Conservation (phyloP, 441 rosid genomes). For the Eutrema salsugineum region DNA sequence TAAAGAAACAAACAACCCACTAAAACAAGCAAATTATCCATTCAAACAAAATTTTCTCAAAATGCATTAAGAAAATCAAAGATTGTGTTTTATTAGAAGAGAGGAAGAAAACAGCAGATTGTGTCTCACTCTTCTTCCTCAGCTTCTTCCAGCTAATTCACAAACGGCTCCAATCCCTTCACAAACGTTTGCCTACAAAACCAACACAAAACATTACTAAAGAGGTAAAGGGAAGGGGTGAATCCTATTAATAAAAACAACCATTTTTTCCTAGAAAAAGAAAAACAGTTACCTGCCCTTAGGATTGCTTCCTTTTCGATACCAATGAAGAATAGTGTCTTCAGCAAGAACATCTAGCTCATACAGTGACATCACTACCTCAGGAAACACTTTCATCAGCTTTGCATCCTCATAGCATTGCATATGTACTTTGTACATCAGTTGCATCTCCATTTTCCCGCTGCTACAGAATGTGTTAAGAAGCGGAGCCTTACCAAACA, state of each 20-base stretch:
- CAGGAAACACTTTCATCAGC: slow-evolving; percentile 97
- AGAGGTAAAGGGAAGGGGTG: slow-evolving; percentile 50
- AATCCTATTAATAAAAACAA: slow-evolving; percentile 38
- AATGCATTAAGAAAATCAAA: neutral
- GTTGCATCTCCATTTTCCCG: slow-evolving; percentile 89
- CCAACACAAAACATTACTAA: neutral
- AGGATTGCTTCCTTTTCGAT: slow-evolving; percentile 77
- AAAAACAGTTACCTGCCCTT: slow-evolving; percentile 74
- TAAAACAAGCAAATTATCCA: neutral
- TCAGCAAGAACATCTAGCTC: slow-evolving; percentile 97
- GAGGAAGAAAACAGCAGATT: neutral
- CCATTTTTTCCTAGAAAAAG: neutral
- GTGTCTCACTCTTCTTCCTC: slow-evolving; percentile 77
- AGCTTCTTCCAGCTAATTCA: slow-evolving; percentile 97
- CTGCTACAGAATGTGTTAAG: slow-evolving; percentile 80
- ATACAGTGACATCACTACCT: slow-evolving; percentile 82
- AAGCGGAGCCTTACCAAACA: slow-evolving; percentile 66
- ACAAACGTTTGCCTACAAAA: slow-evolving; percentile 78
- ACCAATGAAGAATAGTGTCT: slow-evolving; percentile 92
- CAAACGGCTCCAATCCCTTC: slow-evolving; percentile 90
- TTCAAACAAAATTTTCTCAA: neutral
- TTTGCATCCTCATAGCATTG: slow-evolving; percentile 98
- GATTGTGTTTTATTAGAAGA: neutral
- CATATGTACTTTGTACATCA: slow-evolving; percentile 95
- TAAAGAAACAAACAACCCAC: neutral